A percentile compares a stretch with the other conserved stretches of the same genome.
phyloP scores from a whole-genome alignment of 1,139 yeast species.

The Geotrichum siamense region DNA sequence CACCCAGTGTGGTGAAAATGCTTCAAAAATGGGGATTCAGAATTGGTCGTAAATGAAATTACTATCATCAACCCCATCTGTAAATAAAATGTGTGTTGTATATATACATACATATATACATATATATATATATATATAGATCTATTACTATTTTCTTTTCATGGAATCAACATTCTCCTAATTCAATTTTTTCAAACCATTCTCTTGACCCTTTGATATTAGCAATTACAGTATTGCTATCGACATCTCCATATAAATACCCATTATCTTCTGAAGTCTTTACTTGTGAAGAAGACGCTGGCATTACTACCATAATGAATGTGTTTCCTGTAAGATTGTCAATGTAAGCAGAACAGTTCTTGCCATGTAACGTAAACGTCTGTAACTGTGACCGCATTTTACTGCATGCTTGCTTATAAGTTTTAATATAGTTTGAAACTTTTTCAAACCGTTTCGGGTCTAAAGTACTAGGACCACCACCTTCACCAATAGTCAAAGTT shows the following conservation, averaged over 20 bases:
- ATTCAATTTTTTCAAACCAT: slow-evolving; percentile 54
- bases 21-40: slow-evolving; percentile 76
- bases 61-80: no score
- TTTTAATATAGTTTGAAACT: slow-evolving; percentile 86
- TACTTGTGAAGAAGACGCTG: slow-evolving; percentile 22
- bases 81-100: no score
- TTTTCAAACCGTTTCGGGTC: slow-evolving; percentile 94
- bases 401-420: slow-evolving; percentile 87
- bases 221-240: slow-evolving; percentile 56
- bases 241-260: slow-evolving; percentile 38
- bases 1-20: slow-evolving; percentile 66
- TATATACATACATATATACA: no score
- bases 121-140: no score
- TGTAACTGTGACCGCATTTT: slow-evolving; percentile 80
- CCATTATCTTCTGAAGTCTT: slow-evolving; percentile 11
- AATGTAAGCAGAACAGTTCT: slow-evolving; percentile 59
- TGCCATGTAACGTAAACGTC: slow-evolving; percentile 68
- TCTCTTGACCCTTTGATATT: slow-evolving; percentile 61
- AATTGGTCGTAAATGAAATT: slow-evolving; percentile 54
- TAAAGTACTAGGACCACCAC: slow-evolving; percentile 25
- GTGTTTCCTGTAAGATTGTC: slow-evolving; percentile 68
- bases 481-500: slow-evolving; percentile 7
- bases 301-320: slow-evolving; percentile 65
- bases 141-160: no score
- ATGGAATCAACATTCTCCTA: slow-evolving; percentile 12